Base-by-base conservation (phyloP, 495 filamentous ascomycete species). In the Aspergillus avenaceus region DNA sequence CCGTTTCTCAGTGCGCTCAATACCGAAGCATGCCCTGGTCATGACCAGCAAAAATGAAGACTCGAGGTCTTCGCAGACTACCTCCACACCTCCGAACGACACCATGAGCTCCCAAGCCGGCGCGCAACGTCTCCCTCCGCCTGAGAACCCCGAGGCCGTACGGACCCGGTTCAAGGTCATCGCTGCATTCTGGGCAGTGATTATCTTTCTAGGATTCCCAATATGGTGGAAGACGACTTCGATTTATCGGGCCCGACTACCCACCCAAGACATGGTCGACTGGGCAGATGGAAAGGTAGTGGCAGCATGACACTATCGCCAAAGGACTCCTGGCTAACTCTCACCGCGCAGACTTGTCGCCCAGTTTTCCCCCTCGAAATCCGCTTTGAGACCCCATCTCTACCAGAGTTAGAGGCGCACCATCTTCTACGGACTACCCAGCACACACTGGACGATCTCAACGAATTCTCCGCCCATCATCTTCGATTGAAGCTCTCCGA, bases 161-260 rank as follows among this genome's bases (percentile, higher is more conserved):
- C 79, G 78, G 59, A 77, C 80, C 36, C 84, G 91, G 42, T 78
- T 79, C 45, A 75, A 70, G 46, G 86, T 97, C 38, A 84, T 98
- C 57, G 66, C 87, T 43, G 91, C 93, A 5, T 97, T 97, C 60
- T 97, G 93, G 95, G 73, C 80, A 16, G 83, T 96, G 13, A 89
- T 95, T 11, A 63, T 95, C 21, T 80, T 86, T 26, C 73, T 97
- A 14, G 95, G 93, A 14, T 69, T 97, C 52, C 93, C 93, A 55
- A 85, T 96, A 83, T 98, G 93, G 93, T 90, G 89, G 83, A 83
- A 84, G 64, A 97, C 93, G n/a, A 97, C 95, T 1, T 85, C 88
- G 0, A 93, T 97, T 58, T 90, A 97, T 71, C 82, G 93, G 36
- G 90, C 93, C 2, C 78, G 82, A 29, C 71, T 98, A 57, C 93